Percentiles rank a stretch among this genome's conserved stretches.
phyloP scores from a whole-genome alignment of 495 filamentous ascomycete species.

The Aspergillus avenaceus region DNA sequence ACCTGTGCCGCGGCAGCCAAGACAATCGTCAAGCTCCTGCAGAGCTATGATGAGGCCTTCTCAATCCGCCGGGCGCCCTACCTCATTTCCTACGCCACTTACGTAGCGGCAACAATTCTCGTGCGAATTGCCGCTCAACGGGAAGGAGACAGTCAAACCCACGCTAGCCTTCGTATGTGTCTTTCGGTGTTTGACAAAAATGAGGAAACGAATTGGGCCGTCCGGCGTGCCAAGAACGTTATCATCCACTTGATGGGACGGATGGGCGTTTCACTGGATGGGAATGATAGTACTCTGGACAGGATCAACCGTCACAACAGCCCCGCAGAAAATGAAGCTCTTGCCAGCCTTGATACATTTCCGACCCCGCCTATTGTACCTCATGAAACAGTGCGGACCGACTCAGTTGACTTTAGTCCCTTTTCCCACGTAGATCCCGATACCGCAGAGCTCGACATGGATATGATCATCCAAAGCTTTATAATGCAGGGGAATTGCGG shows the following conservation, averaged over 20 bases:
- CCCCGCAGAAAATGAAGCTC: neutral
- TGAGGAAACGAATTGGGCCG: conserved; percentile 28
- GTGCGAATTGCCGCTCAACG: conserved; percentile 34
- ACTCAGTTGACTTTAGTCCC: neutral
- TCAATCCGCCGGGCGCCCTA: conserved; percentile 28
- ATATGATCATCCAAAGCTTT: conserved; percentile 35
- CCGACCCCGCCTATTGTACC: too few relatives aligned
- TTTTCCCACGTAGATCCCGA: conserved; percentile 9
- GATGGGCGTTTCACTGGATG: conserved; percentile 23
- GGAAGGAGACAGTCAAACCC: conserved; percentile 22
- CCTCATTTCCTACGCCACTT: conserved; percentile 37
- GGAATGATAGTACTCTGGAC: neutral
- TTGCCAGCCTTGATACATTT: too few relatives aligned
- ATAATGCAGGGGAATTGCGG: conserved; percentile 13
- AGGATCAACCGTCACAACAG: neutral
- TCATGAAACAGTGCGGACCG: too few relatives aligned
- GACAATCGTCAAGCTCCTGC: conserved; percentile 15
- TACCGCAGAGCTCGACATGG: conserved; percentile 26
- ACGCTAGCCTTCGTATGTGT: conserved; percentile 22
- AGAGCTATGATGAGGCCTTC: conserved; percentile 25
- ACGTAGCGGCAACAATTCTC: conserved; percentile 32
- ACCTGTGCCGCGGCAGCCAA: conserved; percentile 22
- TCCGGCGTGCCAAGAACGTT: conserved; percentile 25
- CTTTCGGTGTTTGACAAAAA: conserved; percentile 26
- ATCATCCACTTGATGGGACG: conserved; percentile 30